Evolutionary conservation across 257 asterid genomes (phyloP).

Genomic region (Misopates orontium): DNA sequence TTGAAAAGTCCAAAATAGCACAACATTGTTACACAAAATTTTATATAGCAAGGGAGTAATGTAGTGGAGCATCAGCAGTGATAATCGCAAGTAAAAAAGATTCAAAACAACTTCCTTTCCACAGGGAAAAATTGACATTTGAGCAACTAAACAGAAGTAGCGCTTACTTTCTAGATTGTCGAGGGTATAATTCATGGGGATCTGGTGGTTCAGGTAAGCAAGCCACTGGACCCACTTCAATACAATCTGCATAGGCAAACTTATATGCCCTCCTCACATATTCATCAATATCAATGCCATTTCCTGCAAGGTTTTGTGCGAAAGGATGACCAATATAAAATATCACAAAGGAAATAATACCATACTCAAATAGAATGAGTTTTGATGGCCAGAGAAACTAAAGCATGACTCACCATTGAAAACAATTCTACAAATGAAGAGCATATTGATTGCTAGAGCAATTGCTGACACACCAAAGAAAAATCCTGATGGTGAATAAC

Average conservation of each 20-base stretch:
- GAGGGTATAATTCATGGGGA: conserved; percentile 94
- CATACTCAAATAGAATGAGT: conserved; percentile 1
- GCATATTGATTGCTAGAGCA: conserved; percentile 97
- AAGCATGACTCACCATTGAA: conserved; percentile 67
- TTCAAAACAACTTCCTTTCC: neutral
- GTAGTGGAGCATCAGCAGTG: neutral
- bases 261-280: conserved; percentile 96
- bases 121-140: conserved; percentile 3
- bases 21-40: neutral
- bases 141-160: conserved; percentile 27
- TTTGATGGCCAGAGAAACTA: conserved; percentile 21
- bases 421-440: conserved; percentile 97
- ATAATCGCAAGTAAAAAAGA: neutral
- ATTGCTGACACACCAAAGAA: conserved; percentile 99
- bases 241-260: conserved; percentile 94
- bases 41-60: neutral
- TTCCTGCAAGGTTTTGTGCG: conserved; percentile 52
- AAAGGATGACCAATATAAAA: conserved; percentile 20
- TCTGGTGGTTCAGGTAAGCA: conserved; percentile 97
- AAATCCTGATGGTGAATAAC: conserved; percentile 96
- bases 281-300: conserved; percentile 93
- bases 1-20: too few relatives aligned
- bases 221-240: conserved; percentile 97
- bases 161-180: conserved; percentile 81
- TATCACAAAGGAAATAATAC: conserved; percentile 16